Base-by-base conservation (phyloP, 108 stramenopile species). In the Fistulifera pelliculosa region DNA sequence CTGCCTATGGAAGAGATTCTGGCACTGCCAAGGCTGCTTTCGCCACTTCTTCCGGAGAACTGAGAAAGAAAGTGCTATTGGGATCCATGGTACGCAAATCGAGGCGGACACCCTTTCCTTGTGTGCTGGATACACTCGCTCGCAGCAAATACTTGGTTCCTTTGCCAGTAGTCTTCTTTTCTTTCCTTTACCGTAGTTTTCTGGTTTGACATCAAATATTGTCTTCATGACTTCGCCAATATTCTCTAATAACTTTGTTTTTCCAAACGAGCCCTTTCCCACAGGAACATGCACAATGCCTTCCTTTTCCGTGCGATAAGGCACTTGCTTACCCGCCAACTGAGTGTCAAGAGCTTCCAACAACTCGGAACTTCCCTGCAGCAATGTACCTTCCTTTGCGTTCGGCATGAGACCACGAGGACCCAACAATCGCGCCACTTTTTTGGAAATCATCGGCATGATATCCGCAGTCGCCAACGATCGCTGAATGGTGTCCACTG, bases 331-430 rank as follows among this genome's bases (percentile, higher is more conserved):
- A 19, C 81, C 85, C 35, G 53, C 55, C 27, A 93, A 70, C 27
- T 80, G 82, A 40, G 66, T 65, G 22, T 53, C 53, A 38, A 96
- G 58, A 7, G 69, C 47, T 8, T 66, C 58, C 44, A 80, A 45
- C 21, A 91, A 39, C 10, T 56, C 54, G 0, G 70, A 65, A 1
- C 56, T 51, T 10, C 83, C 65, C 12, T 73, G 67, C 24, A 90
- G 79, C 39, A 98, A 83, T 0, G 96, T 98, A 23, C 88, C 90
- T 19, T 92, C 57, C 67, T 98, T 98, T 16, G 89, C 69, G 59
- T 96, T 98, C 52, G 98, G 98, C 94, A 97, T 96, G 6, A 98
- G 66, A 1, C 96, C 96, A 49, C 96, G 70, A 24, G 98, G 98
- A 47, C 96, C 98, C 28, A 96, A 68, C 14, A 95, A 49, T 25